Conservation (phyloP, 345 rosid genomes). For the Noccaea caerulescens region DNA sequence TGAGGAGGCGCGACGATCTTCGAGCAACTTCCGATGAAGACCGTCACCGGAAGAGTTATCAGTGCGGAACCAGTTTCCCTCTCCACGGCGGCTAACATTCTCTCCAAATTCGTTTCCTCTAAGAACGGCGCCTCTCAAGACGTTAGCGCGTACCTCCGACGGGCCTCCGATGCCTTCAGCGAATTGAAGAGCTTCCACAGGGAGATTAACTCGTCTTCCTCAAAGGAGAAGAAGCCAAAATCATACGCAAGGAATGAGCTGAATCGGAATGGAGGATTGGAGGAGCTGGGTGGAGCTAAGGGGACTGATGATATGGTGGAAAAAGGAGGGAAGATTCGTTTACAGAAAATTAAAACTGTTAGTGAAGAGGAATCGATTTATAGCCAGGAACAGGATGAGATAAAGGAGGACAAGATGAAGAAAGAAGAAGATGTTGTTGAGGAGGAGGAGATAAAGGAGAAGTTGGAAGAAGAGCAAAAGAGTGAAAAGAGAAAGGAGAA, state of each 20-base stretch:
- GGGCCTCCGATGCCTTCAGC: slow-evolving; percentile 47
- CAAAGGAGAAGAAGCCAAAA: slow-evolving; percentile 25
- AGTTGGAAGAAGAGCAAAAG: slow-evolving; percentile 31
- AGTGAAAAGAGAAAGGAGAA: slow-evolving; percentile 17
- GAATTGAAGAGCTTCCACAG: slow-evolving; percentile 48
- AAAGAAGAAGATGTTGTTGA: slow-evolving; percentile 25
- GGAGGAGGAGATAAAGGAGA: slow-evolving; percentile 14
- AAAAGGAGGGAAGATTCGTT: slow-evolving; percentile 27
- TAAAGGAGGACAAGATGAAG: slow-evolving; percentile 11
- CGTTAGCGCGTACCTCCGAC: slow-evolving; percentile 54
- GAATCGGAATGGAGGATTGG: slow-evolving; percentile 16
- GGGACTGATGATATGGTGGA: slow-evolving; percentile 23
- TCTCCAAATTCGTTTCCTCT: slow-evolving; percentile 50
- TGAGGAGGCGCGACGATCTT: slow-evolving; percentile 24
- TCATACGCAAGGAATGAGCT: slow-evolving; percentile 14
- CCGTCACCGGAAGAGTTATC: slow-evolving; percentile 45
- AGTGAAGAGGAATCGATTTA: slow-evolving; percentile 18
- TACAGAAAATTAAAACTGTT: slow-evolving; percentile 15
- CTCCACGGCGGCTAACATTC: slow-evolving; percentile 49
- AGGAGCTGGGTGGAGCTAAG: slow-evolving; percentile 6
- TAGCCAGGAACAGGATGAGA: slow-evolving; percentile 9
- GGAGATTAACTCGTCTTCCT: slow-evolving; percentile 27
- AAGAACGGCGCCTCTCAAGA: slow-evolving; percentile 60
- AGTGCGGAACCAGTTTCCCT: slow-evolving; percentile 43
- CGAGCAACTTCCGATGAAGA: slow-evolving; percentile 48